Evolutionary conservation across 306 rosid genomes (phyloP), one percentile per base, ranked within the genome.

Genomic region (Hippophae rhamnoides): DNA sequence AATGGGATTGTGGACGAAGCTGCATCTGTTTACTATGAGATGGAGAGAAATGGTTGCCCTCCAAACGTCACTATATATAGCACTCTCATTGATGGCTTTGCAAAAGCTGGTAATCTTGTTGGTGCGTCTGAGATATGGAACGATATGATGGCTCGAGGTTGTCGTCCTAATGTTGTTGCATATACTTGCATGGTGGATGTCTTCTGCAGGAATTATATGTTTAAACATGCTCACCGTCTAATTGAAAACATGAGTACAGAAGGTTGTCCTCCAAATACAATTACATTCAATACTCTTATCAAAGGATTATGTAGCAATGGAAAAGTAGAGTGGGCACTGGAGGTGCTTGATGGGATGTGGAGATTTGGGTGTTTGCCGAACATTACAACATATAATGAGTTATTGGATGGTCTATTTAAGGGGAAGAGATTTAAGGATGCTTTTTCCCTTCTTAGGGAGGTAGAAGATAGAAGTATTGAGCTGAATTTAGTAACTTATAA

Each of bases 131-230:
- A 75, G 58, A 81, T 60, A 57, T 92, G 99, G 95, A 88, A 92
- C 78, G 68, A 62, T 64, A 92, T 92, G 96, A 77, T 92, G 66
- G 55, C 54, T 58, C 42, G 48, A 46, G 88, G 89, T n/a, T 84
- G 84, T 18, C 84, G 41, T 54, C 96, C 96, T 53, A 88, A 88
- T 80, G 99, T 72, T 31, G 86, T 92, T 66, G 78, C 69, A 5
- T 92, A 80, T 57, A 85, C 90, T 45, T 78, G 81, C 79, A 82
- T 86, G 95, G 82, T 92, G 60, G 95, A 85, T 72, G 86, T 75
- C 41, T 95, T 92, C 54, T 83, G 93, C 76, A 74, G 69, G 67
- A 73, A 69, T 54, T 80, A 26, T 25, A 76, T 82, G 96, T 85
- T 87, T 62, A 65, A 80, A 52, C 73, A 73, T 68, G 96, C 93